Percentiles rank a stretch among this genome's conserved stretches.
Conservation (phyloP, 768 basidiomycete genomes). For the Peribolospora kevripleyi region DNA sequence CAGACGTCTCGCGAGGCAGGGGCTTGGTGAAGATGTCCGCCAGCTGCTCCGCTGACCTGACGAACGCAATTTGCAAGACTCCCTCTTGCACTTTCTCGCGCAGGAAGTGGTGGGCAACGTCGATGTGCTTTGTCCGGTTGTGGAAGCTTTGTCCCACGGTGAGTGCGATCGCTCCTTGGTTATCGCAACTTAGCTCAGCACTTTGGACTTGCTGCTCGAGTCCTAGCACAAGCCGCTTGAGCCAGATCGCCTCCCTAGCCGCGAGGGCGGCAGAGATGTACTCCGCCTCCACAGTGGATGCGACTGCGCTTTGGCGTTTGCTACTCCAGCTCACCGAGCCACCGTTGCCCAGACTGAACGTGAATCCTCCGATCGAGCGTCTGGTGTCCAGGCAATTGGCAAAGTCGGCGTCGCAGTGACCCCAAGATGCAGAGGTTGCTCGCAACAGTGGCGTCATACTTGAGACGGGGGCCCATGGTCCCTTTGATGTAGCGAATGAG, state of each 20-base stretch:
- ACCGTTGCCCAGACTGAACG: too few species aligned
- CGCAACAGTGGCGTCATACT: too few species aligned
- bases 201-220: neutral
- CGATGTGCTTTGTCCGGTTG: constrained; percentile 22
- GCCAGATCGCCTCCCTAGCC: constrained; percentile 2
- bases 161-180: constrained; percentile 18
- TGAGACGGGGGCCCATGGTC: too few species aligned
- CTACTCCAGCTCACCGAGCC: neutral
- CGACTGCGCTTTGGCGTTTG: neutral
- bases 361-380: too few species aligned
- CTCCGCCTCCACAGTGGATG: constrained; percentile 13
- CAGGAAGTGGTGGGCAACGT: constrained; percentile 21
- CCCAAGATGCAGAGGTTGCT: too few species aligned
- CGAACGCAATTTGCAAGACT: constrained; percentile 9
- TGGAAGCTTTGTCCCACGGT: constrained; percentile 17
- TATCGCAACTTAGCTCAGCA: constrained; percentile 14
- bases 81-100: constrained; percentile 14
- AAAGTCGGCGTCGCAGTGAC: too few species aligned
- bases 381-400: too few species aligned
- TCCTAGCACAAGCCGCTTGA: neutral
- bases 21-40: constrained; percentile 17
- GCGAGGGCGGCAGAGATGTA: constrained; percentile 7
- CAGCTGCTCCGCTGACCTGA: constrained; percentile 12
- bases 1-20: constrained; percentile 6
- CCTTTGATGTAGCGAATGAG: too few species aligned